Evolutionary conservation across 2,329 filamentous ascomycete genomes (phyloP).

Genomic region (Dactylella cylindrospora): DNA sequence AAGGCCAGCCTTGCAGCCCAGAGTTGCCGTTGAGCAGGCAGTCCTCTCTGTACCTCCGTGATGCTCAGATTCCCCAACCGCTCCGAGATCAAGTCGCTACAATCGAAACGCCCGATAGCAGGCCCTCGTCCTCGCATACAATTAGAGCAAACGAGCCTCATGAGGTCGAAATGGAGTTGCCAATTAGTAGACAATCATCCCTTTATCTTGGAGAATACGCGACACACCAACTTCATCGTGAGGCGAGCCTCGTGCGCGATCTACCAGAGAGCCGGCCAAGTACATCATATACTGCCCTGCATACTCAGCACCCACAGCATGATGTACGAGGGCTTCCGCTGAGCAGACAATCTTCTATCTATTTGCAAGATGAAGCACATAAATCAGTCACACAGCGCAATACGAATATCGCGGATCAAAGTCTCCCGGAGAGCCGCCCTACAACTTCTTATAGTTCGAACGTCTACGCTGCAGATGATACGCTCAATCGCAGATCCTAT

Average conservation of each 20-base stretch:
- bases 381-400: background rate
- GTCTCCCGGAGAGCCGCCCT: constrained; percentile 12
- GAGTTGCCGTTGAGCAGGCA: constrained; percentile 21
- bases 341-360: constrained; percentile 21
- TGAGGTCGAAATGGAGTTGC: constrained; percentile 15
- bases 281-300: constrained; percentile 2
- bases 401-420: background rate
- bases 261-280: constrained; percentile 26
- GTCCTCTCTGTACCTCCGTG: constrained; percentile 13
- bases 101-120: constrained; percentile 12
- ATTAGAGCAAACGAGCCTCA: constrained; percentile 8
- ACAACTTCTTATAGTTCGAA: constrained; percentile 19
- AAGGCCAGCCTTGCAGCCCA: background rate
- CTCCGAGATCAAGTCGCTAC: too few relatives aligned
- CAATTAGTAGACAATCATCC: constrained; percentile 36
- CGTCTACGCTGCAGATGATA: background rate
- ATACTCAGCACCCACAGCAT: background rate
- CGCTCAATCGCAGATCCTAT: background rate
- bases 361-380: background rate
- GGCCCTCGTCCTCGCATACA: constrained; percentile 34
- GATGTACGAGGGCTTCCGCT: constrained; percentile 11
- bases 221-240: background rate
- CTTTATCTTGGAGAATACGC: constrained; percentile 11
- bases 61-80: too few relatives aligned
- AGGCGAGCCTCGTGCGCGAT: background rate